Conservation (phyloP, 129 eudicot species). For the Cynara cardunculus region DNA sequence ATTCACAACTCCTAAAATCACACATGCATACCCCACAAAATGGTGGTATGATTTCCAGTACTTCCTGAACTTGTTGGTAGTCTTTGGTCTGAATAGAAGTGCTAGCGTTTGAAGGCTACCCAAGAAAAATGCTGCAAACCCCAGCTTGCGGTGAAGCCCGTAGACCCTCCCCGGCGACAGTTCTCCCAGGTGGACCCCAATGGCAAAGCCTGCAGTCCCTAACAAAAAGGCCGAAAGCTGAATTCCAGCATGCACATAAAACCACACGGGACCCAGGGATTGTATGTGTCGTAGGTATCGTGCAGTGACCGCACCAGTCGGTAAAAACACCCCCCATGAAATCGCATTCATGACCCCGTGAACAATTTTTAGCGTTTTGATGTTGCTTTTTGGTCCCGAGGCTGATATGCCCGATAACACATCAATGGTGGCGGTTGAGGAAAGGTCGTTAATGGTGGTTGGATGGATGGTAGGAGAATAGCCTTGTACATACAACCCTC, state of each 20-base stretch:
- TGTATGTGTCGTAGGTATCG: conserved; percentile 77
- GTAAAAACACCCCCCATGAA: conserved; percentile 86
- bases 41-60: conserved; percentile 99
- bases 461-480: conserved; percentile 96
- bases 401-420: conserved; percentile 57
- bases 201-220: conserved; percentile 69
- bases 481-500: conserved; percentile 92
- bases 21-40: conserved; percentile 95
- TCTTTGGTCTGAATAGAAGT: conserved; percentile 75
- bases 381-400: conserved; percentile 32
- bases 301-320: conserved; percentile 60
- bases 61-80: conserved; percentile 77
- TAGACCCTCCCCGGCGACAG: conserved; percentile 64
- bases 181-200: conserved; percentile 73
- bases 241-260: conserved; percentile 80
- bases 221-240: conserved; percentile 57
- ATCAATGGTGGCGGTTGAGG: conserved; percentile 66
- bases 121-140: conserved; percentile 65
- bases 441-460: conserved; percentile 63
- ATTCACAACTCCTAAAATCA: conserved; percentile 80
- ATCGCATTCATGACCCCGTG: conserved; percentile 69
- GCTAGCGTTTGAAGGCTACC: conserved; percentile 88
- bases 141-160: conserved; percentile 79
- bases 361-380: conserved; percentile 44
- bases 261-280: conserved; percentile 75